Evolutionary conservation across 1,284 basidiomycete genomes (phyloP).

Genomic region (Pseudozyma sp.): DNA sequence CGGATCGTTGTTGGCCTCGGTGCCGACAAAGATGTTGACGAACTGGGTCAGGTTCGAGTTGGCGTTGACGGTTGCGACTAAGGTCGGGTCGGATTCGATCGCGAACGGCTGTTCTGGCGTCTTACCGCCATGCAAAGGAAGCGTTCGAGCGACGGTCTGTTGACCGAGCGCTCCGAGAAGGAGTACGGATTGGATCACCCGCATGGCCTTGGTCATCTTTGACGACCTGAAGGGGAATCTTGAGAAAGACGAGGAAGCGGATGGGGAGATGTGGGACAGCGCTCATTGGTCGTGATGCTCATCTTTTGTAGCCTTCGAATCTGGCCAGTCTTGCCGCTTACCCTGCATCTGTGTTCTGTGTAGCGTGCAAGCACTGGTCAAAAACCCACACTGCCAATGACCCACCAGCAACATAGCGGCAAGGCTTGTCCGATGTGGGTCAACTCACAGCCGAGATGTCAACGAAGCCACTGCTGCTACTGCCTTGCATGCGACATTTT

Average conservation of each 20-base stretch:
- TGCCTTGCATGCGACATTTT: too few relatives aligned
- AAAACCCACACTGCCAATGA: not conserved
- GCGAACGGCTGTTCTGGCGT: constrained; percentile 20
- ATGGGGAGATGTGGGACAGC: not conserved
- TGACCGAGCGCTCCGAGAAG: not conserved
- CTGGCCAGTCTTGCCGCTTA: not conserved
- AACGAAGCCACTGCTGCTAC: not conserved
- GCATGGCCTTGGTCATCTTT: constrained; percentile 7
- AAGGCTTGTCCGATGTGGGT: not conserved
- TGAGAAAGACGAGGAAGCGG: not conserved
- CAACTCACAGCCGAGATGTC: not conserved
- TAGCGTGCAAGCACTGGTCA: not conserved
- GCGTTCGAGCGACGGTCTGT: constrained; percentile 2
- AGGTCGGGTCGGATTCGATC: not conserved
- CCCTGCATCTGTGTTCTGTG: too few relatives aligned
- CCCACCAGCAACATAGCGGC: not conserved
- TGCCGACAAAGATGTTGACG: constrained; percentile 48
- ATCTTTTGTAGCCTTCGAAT: not conserved
- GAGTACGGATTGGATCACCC: not conserved
- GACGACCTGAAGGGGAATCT: not conserved
- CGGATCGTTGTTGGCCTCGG: constrained; percentile 40
- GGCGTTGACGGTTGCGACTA: not conserved
- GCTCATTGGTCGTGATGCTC: not conserved
- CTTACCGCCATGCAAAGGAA: constrained; percentile 7
- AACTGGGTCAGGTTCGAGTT: constrained; percentile 27